phyloP scores from a whole-genome alignment of 2,329 filamentous ascomycete genomes.

The Penicillium concentricum region DNA sequence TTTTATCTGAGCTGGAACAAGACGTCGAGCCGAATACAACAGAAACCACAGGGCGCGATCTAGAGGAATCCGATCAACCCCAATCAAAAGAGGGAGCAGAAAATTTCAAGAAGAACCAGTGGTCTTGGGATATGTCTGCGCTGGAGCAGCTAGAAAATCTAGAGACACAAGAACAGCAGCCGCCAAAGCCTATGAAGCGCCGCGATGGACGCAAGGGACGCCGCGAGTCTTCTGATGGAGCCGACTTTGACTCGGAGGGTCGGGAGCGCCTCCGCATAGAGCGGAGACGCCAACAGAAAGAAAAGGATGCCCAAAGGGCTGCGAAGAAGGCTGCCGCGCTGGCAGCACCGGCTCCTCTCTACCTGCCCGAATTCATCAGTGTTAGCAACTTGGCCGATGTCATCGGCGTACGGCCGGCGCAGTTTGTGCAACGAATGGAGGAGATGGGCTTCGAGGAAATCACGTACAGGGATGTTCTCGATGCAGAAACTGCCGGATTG shows the following conservation, averaged over 20 bases:
- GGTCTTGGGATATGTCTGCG: slow-evolving; percentile 34
- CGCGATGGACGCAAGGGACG: slow-evolving; percentile 25
- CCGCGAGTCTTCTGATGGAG: slow-evolving; percentile 30
- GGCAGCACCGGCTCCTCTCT: slow-evolving; percentile 59
- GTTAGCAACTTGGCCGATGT: slow-evolving; percentile 77
- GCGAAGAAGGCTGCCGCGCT: slow-evolving; percentile 41
- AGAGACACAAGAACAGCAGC: slow-evolving; percentile 7
- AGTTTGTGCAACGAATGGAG: slow-evolving; percentile 73
- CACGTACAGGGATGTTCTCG: slow-evolving; percentile 78
- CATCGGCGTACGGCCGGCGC: slow-evolving; percentile 66
- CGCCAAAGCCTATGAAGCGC: slow-evolving; percentile 23
- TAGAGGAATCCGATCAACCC: not conserved
- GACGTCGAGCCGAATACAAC: slow-evolving; percentile 1
- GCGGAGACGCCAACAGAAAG: slow-evolving; percentile 40
- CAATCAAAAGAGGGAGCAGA: slow-evolving; percentile 6
- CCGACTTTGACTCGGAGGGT: slow-evolving; percentile 38
- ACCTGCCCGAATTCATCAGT: slow-evolving; percentile 87
- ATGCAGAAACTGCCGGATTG: slow-evolving; percentile 83
- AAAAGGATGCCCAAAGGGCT: slow-evolving; percentile 40
- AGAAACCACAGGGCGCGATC: not conserved
- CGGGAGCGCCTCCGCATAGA: slow-evolving; percentile 34
- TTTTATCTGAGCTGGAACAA: slow-evolving; percentile 18
- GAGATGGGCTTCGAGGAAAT: slow-evolving; percentile 89
- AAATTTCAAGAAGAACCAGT: slow-evolving; percentile 19
- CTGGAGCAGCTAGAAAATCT: slow-evolving; percentile 21